Evolutionary conservation across 2,329 filamentous ascomycete species (phyloP), one percentile per base, ranked within the genome.

Genomic region (Grosmannia penicillata): DNA sequence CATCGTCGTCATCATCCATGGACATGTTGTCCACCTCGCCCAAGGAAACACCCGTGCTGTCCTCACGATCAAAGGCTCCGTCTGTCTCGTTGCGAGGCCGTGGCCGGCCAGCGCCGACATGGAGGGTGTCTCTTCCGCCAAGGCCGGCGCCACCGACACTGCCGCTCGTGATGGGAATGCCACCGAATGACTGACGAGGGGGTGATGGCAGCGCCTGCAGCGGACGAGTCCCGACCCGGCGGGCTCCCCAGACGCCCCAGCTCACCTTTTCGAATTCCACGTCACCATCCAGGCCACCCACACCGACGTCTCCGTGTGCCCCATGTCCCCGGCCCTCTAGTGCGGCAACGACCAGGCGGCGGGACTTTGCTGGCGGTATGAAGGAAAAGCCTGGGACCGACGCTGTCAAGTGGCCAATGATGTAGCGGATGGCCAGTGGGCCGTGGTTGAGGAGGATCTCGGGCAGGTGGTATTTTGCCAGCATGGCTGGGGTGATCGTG

Each of bases 11-110:
- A 29, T 83, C 38, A 23, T 84, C 78, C 52, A 82, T 70, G 44
- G 87, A 95, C 89, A 96, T 96, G 58, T 87, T 89, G 60, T 96
- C 89, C 26, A 82, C 87, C 57, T 93, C 86, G 50, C 87, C 71
- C 70, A 86, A 79, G 53, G 68, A 72, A 47, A 74, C 65, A 48
- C 74, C 69, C 43, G 66, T 66, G 47, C 77, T 75, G 48, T 82
- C 78, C 3, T 37, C 35, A 24, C 37, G 37, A 36, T 80, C 86
- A 55, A 85, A 89, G 49, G 80, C 73, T 45, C 73, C 72, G 18
- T 83, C 86, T 47, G 81, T 77, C 23, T 66, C 59, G 37, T 62
- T 62, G 49, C 62, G 63, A 43, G 66, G 57, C 40, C 71, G 65
- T 23, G 62, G 56, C 42, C 70, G 63, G 42, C 65, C 63, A 35